Conservation (phyloP, 2,329 filamentous ascomycete species). For the Pseudogymnoascus sp. region DNA sequence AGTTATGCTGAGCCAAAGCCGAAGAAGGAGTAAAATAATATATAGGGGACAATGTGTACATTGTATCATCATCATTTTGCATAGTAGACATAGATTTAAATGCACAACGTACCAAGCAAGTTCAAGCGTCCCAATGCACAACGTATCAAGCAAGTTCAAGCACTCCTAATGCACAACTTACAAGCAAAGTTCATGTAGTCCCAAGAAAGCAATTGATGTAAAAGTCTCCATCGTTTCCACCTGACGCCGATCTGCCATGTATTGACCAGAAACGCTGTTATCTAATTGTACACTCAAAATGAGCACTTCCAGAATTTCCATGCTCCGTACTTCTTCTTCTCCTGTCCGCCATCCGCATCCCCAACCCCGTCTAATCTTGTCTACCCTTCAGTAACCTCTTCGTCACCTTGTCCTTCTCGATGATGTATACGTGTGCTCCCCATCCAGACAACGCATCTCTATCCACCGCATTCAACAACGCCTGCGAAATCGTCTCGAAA, state of each 20-base stretch:
- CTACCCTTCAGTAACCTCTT: constrained; percentile 97
- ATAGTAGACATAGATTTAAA: constrained; percentile 2
- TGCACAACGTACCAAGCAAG: not conserved
- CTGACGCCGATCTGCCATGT: not conserved
- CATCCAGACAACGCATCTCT: constrained; percentile 94
- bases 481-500: constrained; percentile 97
- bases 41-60: not conserved
- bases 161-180: not conserved
- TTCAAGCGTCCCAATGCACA: not conserved
- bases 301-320: not conserved
- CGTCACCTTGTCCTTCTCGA: constrained; percentile 99
- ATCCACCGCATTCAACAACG: constrained; percentile 90
- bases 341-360: not conserved
- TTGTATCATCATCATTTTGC: not conserved
- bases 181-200: not conserved
- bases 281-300: constrained; percentile 1
- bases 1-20: constrained; percentile 19
- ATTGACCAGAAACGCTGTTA: constrained; percentile 1
- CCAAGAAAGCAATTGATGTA: not conserved
- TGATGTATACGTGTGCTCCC: constrained; percentile 98
- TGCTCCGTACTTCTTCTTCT: not conserved
- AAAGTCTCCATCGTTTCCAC: not conserved
- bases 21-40: constrained; percentile 20
- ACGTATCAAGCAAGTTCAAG: not conserved
- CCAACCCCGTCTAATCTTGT: constrained; percentile 61